These are phyloP conservation scores for Chytridium lagenaria DNA, from an alignment of 371 early-diverging fungal species.

Conservation along the genomic window DNA sequence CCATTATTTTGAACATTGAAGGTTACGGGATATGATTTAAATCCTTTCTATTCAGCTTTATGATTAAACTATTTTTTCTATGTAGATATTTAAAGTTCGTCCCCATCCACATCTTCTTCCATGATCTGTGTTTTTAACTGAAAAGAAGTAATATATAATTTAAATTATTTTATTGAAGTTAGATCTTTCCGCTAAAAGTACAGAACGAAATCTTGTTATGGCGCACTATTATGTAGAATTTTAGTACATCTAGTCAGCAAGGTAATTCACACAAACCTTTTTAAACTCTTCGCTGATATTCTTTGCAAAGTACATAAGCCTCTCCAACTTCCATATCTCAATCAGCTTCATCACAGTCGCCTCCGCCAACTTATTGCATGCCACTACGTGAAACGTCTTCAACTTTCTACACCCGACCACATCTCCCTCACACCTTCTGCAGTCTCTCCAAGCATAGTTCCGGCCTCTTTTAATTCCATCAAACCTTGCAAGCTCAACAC, in stretches of 20 bases:
- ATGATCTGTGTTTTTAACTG: too few relatives aligned
- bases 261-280: neutral
- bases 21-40: too few relatives aligned
- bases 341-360: neutral
- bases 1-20: too few relatives aligned
- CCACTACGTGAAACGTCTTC: slow-evolving; percentile 1
- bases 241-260: neutral
- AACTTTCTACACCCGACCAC: neutral
- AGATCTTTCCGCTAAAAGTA: neutral
- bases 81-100: too few relatives aligned
- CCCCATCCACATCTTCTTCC: too few relatives aligned
- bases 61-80: too few relatives aligned
- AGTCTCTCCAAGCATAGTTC: neutral
- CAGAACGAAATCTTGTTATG: neutral
- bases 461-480: too few relatives aligned
- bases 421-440: neutral
- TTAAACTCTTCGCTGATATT: neutral
- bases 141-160: too few relatives aligned
- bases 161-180: too few relatives aligned
- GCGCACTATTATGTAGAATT: neutral
- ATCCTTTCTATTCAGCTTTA: too few relatives aligned
- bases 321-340: neutral
- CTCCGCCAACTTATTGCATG: neutral
- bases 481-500: too few relatives aligned
- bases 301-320: neutral